These are phyloP conservation scores for Torulaspora microellipsoides DNA, from an alignment of 805 yeast species.

Conservation along the genomic window DNA sequence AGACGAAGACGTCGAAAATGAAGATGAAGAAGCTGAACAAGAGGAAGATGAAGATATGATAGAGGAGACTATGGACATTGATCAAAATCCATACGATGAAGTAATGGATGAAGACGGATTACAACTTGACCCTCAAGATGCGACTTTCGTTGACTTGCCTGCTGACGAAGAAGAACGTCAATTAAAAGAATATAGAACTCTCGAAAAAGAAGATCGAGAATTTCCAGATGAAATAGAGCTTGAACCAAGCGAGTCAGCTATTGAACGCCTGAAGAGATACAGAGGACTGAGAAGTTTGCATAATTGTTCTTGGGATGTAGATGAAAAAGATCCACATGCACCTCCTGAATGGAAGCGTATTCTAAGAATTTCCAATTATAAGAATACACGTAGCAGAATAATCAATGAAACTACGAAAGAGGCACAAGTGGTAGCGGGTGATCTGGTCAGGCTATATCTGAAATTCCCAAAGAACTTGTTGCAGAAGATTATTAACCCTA, in stretches of 20 bases:
- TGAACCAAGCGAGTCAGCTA: constrained; percentile 68
- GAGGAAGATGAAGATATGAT: constrained; percentile 31
- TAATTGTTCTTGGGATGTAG: constrained; percentile 80
- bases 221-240: constrained; percentile 95
- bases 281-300: constrained; percentile 83
- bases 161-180: constrained; percentile 84
- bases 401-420: constrained; percentile 50
- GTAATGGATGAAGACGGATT: constrained; percentile 42
- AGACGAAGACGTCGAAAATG: constrained; percentile 36
- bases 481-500: constrained; percentile 42
- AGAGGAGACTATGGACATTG: constrained; percentile 31
- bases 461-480: constrained; percentile 49
- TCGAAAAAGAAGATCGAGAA: constrained; percentile 79
- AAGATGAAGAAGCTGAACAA: constrained; percentile 30
- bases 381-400: constrained; percentile 66
- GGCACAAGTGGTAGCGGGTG: constrained; percentile 57
- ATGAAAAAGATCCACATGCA: constrained; percentile 69
- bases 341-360: constrained; percentile 79
- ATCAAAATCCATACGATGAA: constrained; percentile 30
- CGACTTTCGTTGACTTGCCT: constrained; percentile 64
- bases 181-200: constrained; percentile 57
- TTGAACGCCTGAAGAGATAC: constrained; percentile 68
- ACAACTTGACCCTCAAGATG: constrained; percentile 43
- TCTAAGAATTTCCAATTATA: constrained; percentile 68
- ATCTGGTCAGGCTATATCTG: constrained; percentile 54